Evolutionary conservation across 177 flowering plant genomes (phyloP).

Genomic region (Tripterygium wilfordii): DNA sequence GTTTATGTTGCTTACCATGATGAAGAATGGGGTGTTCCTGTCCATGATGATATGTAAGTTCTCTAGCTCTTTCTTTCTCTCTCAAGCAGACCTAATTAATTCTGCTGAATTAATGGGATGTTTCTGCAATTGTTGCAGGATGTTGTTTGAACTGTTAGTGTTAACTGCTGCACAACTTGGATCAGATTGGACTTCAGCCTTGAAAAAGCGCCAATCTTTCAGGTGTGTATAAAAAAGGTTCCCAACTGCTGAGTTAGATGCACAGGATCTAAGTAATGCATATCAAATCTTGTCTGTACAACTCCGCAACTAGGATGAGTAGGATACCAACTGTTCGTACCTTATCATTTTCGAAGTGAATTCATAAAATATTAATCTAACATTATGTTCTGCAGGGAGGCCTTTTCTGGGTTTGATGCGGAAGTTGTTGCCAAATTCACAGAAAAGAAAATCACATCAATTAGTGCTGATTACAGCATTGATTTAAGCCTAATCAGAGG

Average conservation of each 20-base stretch:
- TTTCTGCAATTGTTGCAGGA: constrained; percentile 22
- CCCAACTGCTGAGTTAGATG: neutral
- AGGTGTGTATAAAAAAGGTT: constrained; percentile 27
- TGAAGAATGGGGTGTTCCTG: constrained; percentile 92
- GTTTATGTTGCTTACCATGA: constrained; percentile 78
- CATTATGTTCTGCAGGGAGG: constrained; percentile 32
- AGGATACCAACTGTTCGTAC: too few species aligned
- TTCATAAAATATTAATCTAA: neutral
- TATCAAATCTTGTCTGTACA: too few species aligned
- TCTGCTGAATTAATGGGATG: neutral
- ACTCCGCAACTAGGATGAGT: too few species aligned
- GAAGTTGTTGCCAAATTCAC: constrained; percentile 43
- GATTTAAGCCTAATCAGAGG: constrained; percentile 54
- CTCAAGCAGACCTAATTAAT: neutral
- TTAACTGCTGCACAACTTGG: constrained; percentile 73
- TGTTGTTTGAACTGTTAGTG: constrained; percentile 67
- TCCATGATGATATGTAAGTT: constrained; percentile 70
- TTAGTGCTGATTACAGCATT: constrained; percentile 36
- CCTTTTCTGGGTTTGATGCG: constrained; percentile 71
- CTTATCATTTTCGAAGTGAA: too few species aligned
- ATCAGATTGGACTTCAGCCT: constrained; percentile 75
- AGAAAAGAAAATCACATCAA: constrained; percentile 46
- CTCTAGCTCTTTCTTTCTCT: constrained; percentile 9
- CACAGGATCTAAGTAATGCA: too few species aligned
- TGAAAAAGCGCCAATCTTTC: constrained; percentile 58